Conservation (phyloP, 1,139 yeast genomes). For the Suzukiozyma palmioleophila region DNA sequence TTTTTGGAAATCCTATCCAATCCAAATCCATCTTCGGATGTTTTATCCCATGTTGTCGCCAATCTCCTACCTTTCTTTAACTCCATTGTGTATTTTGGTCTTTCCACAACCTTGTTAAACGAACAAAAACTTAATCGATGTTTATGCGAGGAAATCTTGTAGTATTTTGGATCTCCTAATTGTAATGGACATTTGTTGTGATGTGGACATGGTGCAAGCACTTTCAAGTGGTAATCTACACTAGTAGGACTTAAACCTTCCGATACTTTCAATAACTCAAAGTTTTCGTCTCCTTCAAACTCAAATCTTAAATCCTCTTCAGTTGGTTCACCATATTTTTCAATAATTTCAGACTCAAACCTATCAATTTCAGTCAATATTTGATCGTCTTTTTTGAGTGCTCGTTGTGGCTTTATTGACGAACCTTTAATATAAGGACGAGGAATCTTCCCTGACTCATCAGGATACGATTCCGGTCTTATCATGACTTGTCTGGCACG, state of each 20-base stretch:
- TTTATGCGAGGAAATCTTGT: constrained; percentile 57
- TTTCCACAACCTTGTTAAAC: constrained; percentile 63
- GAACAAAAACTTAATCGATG: constrained; percentile 70
- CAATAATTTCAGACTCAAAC: constrained; percentile 11
- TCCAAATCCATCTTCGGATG: constrained; percentile 52
- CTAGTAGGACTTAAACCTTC: constrained; percentile 10
- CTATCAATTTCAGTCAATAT: constrained; percentile 30
- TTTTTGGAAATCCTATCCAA: constrained; percentile 25
- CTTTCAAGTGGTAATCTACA: constrained; percentile 51
- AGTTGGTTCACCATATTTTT: constrained; percentile 36
- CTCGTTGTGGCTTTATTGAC: constrained; percentile 34
- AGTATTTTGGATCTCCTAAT: constrained; percentile 65
- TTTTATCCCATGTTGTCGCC: constrained; percentile 67
- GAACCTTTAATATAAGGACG: constrained; percentile 64
- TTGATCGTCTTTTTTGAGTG: constrained; percentile 30
- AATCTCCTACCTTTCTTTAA: constrained; percentile 75
- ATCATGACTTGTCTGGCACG: constrained; percentile 86
- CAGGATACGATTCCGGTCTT: constrained; percentile 66
- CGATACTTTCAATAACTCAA: constrained; percentile 10
- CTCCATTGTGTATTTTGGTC: constrained; percentile 78
- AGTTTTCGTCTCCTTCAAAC: constrained; percentile 14
- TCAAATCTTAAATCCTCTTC: constrained; percentile 48
- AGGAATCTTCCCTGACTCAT: constrained; percentile 62
- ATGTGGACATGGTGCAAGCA: constrained; percentile 90
- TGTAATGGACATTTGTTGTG: constrained; percentile 87